Base-by-base conservation (phyloP, 805 yeast species). In the Starmerella ratchasimensis region DNA sequence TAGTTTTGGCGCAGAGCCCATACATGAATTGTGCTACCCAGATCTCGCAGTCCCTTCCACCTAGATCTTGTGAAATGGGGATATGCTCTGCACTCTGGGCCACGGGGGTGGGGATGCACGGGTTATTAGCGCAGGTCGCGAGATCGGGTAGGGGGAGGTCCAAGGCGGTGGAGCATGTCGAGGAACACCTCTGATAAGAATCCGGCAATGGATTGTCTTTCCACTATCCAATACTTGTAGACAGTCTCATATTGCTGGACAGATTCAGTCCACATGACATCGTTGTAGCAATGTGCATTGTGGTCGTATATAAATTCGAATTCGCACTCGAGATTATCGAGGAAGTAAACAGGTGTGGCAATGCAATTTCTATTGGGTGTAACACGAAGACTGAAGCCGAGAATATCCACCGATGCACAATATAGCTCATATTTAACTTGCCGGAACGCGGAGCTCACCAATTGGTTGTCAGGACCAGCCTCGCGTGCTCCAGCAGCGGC, bases 391-490 rank as follows among this genome's bases (percentile, higher is more conserved):
- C 41, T 37, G 31, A 20, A 45, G 7, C 48, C 48, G 11, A 45
- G 32, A 3, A 45, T 25, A 22, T 45, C 48, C 19, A 39, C 36
- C 2, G 44, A 8, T 6, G 48, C 48, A 25, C 47, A 45, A 28
- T 31, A 35, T 6, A 45, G 23, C 37, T 45, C 48, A 34, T 45
- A 45, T 30, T 45, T 45, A 5, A 37, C 22, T 31, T 38, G 46
- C 19, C 48, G 37, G 20, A 42, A 39, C n/a, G 42, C 48, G 6
- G 34, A 7, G 13, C 19, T 31, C 3, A 41, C 18, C 4, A 37
- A 13, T 11, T 31, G 23, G 15, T 31, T 37, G 20, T 31, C 24
- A n/a, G 23, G 22, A n/a, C 15, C 32, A 18, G 11, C 11, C 24
- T 4, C 21, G 3, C 15, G 10, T 5, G 16, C 21, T 13, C 21